Conservation (phyloP, 306 rosid species). For the Sicyos baderoa region DNA sequence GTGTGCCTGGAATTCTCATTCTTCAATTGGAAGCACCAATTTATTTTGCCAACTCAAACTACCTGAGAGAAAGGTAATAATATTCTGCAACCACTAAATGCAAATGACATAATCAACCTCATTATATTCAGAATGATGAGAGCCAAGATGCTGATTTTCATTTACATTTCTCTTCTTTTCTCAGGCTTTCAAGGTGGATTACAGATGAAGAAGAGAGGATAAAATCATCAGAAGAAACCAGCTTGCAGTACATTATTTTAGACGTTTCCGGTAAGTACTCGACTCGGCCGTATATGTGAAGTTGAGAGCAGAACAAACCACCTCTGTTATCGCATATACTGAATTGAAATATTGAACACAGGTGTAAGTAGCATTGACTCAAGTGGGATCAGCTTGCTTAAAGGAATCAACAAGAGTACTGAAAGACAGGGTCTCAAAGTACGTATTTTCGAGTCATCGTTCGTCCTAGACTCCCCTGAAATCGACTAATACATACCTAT, state of each 20-base stretch:
- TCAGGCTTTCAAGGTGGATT: slow-evolving; percentile 36
- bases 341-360: slow-evolving; percentile 17
- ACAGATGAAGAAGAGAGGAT: slow-evolving; percentile 37
- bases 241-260: slow-evolving; percentile 29
- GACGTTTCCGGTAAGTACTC: slow-evolving; percentile 30
- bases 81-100: background rate
- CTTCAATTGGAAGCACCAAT: slow-evolving; percentile 21
- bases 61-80: slow-evolving; percentile 23
- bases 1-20: slow-evolving; percentile 21
- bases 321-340: background rate
- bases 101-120: background rate
- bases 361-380: slow-evolving; percentile 44
- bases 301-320: background rate
- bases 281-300: background rate
- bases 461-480: background rate
- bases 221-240: slow-evolving; percentile 30
- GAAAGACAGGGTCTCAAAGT: slow-evolving; percentile 34
- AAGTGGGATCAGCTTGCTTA: slow-evolving; percentile 41
- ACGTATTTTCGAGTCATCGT: background rate
- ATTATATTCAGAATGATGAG: background rate
- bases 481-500: background rate
- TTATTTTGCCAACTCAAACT: slow-evolving; percentile 23
- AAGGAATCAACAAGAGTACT: slow-evolving; percentile 29
- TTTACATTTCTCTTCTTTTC: slow-evolving; percentile 2
- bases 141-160: background rate